Evolutionary conservation across 2,329 filamentous ascomycete species (phyloP).

Genomic region (Akanthomyces uredinophilus): DNA sequence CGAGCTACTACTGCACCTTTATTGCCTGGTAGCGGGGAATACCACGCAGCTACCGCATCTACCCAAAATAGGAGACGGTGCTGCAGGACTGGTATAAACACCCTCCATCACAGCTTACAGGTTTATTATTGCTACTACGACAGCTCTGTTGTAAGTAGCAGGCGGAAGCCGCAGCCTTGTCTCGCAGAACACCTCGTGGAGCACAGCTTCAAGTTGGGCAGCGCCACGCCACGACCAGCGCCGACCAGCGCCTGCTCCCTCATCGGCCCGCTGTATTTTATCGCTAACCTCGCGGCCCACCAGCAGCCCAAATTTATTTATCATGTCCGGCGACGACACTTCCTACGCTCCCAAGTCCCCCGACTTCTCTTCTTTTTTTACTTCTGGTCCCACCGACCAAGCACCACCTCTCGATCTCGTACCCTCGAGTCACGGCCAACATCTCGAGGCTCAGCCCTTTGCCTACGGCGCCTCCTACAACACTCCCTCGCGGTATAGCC

Average conservation of each 20-base stretch:
- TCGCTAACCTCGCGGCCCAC: constrained; percentile 5
- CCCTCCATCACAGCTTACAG: neutral
- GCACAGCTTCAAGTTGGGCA: neutral
- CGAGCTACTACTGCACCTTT: neutral
- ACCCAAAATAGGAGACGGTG: neutral
- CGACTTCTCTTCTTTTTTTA: constrained; percentile 53
- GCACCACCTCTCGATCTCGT: constrained; percentile 27
- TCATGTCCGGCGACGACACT: constrained; percentile 46
- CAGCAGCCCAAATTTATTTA: constrained; percentile 13
- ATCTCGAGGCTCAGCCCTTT: constrained; percentile 21
- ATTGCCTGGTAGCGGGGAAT: neutral
- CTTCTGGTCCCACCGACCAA: constrained; percentile 33
- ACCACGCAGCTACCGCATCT: neutral
- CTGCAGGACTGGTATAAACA: neutral
- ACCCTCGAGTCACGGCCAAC: constrained; percentile 22
- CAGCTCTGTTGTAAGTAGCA: neutral
- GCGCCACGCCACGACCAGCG: neutral
- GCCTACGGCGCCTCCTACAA: constrained; percentile 8
- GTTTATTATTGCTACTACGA: neutral
- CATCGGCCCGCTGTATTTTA: neutral
- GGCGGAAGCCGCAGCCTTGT: neutral
- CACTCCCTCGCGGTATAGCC: constrained; percentile 2
- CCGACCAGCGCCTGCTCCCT: neutral
- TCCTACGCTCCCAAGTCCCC: constrained; percentile 54
- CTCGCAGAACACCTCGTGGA: neutral